phyloP scores from a whole-genome alignment of 768 basidiomycete species.

The Kwoniella dejecticola region DNA sequence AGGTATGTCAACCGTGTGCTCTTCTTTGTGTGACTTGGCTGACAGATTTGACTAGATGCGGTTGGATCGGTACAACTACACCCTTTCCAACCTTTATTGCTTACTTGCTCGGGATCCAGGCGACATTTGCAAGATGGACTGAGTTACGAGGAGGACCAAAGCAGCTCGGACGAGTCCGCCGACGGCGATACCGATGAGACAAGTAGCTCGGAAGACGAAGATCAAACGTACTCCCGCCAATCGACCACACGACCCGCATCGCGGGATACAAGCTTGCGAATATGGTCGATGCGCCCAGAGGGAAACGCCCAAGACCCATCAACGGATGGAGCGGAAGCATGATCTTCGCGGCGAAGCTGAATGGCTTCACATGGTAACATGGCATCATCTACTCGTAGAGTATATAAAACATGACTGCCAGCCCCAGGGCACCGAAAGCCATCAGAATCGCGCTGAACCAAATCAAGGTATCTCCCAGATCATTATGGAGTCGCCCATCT shows the following conservation, averaged over 20 bases:
- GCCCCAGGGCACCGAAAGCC: slow-evolving; percentile 8
- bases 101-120: slow-evolving; percentile 75
- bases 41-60: slow-evolving; percentile 61
- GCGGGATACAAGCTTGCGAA: not conserved
- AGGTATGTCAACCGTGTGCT: slow-evolving; percentile 57
- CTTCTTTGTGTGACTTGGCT: not conserved
- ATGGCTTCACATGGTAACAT: too few relatives aligned
- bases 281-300: not conserved
- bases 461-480: slow-evolving; percentile 43
- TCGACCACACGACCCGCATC: not conserved
- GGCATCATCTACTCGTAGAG: not conserved
- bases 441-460: slow-evolving; percentile 36
- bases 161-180: slow-evolving; percentile 1
- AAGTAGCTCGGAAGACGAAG: slow-evolving; percentile 5
- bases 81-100: slow-evolving; percentile 63
- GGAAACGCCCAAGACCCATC: too few relatives aligned
- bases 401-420: slow-evolving; percentile 1
- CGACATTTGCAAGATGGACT: slow-evolving; percentile 17
- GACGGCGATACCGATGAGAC: not conserved
- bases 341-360: too few relatives aligned
- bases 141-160: slow-evolving; percentile 3
- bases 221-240: not conserved
- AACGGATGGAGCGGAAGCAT: too few relatives aligned
- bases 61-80: slow-evolving; percentile 75
- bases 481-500: slow-evolving; percentile 37